Evolutionary conservation across 371 early-diverging fungal species (phyloP).

Genomic region (Mortierella sp.): DNA sequence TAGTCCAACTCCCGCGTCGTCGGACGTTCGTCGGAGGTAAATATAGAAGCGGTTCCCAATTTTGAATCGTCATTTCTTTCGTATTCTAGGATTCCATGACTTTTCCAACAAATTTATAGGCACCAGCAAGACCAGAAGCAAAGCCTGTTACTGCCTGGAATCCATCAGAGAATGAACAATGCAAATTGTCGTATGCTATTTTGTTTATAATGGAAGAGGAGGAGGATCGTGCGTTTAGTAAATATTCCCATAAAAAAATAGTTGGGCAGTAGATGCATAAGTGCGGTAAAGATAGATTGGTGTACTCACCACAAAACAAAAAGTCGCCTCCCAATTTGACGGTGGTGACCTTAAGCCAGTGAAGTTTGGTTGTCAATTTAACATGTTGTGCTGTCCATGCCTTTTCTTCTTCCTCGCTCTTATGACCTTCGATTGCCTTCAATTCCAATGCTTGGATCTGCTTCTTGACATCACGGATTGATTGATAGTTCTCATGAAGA

Average conservation of each 20-base stretch:
- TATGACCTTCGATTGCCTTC: constrained; percentile 11
- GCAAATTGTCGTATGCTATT: constrained; percentile 77
- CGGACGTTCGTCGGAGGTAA: too few species aligned
- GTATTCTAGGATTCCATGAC: constrained; percentile 35
- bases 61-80: too few species aligned
- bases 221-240: neutral
- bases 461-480: constrained; percentile 38
- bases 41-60: too few species aligned
- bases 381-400: constrained; percentile 22
- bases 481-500: constrained; percentile 54
- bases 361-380: constrained; percentile 57
- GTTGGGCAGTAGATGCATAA: neutral
- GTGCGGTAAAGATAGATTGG: neutral
- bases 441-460: constrained; percentile 30
- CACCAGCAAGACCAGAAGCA: constrained; percentile 73
- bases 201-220: constrained; percentile 45
- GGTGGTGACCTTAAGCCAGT: constrained; percentile 64
- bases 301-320: constrained; percentile 73
- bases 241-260: neutral
- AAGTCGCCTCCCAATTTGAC: constrained; percentile 72
- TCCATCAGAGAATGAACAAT: constrained; percentile 72
- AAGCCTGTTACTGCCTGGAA: constrained; percentile 81
- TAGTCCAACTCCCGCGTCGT: too few species aligned
- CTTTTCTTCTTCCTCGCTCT: constrained; percentile 13
- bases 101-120: constrained; percentile 67